Base-by-base conservation (phyloP, 202 grass and related monocot genomes). In the Musa balbisiana region DNA sequence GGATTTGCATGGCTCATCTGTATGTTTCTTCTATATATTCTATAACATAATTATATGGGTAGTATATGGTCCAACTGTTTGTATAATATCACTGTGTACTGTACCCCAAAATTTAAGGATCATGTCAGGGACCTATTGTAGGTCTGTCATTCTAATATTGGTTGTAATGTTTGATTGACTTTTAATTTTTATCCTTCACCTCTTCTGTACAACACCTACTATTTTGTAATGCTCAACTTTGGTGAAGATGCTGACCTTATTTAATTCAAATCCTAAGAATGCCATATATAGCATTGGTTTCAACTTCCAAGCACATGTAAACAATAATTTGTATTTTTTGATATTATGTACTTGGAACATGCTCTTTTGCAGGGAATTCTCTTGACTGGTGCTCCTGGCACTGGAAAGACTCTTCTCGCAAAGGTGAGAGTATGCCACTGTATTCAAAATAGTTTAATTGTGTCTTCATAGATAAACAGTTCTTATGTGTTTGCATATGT, bases 301-400 rank as follows among this genome's bases (percentile, higher is more conserved):
- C 33, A 43, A 43, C 33, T 43, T 43, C 33, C 33, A 43, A 43
- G 33, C 33, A 43, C 33, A 4, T 43, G 33, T 6, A 43, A 43
- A 43, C 33, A 43, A 43, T 43, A 43, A 43, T 74, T 62, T 53
- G 78, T n/a, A 16, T 79, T 21, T 24, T 20, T 21, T 33, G 23
- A 53, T 55, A 71, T 71, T 33, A 71, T 79, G 13, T 52, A 26
- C 11, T 59, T 62, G 21, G 19, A 9, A 51, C 10, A 54, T 81
- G 43, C 26, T 80, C 2, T 67, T 89, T 82, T 81, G 65, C 71
- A 99, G 96, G 96, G 96, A 74, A 99, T 99, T 81, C 91, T 99
- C 80, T 90, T 99, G 82, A 99, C 96, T 22, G 96, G 96, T 75
- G 89, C 96, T 85, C 96, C 96, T 51, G 96, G 96, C 75, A 99